Base-by-base conservation (phyloP, 495 filamentous ascomycete genomes). In the Penicillium paradoxum region DNA sequence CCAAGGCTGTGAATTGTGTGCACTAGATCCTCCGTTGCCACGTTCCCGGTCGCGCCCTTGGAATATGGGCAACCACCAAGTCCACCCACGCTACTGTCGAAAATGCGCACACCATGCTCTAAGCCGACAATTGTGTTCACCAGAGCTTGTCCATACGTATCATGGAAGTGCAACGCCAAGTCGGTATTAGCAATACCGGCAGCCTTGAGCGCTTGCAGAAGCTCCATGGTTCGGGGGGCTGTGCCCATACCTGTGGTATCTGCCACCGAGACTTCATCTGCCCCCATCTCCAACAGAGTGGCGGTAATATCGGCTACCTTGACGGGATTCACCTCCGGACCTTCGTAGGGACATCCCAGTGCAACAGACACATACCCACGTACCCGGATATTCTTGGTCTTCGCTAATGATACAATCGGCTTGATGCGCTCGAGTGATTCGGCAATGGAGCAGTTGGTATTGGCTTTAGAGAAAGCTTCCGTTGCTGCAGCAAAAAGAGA, bases 191-290 rank as follows among this genome's bases (percentile, higher is more conserved):
- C 76, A 41, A 97, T 84, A 0, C 91, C 89, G 4, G 90, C 88
- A 4, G 83, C 82, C 19, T 77, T 75, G 62, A 96, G 75, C 17
- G 88, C 82, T 48, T 77, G 73, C 51, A 95, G 69, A 36, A 95
- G 76, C 61, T 84, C 80, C 59, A 80, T 75, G 0, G 88, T 93
- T 19, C 86, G 77, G 1, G 90, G 89, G 18, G 86, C 89, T 0
- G 93, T 97, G 6, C 95, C 93, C 88, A 96, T 96, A 7, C 93
- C 93, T 1, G 93, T 97, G 0, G 93, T 98, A 61, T 98, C 93
- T 0, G 90, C 93, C 4, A 98, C 82, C 7, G 87, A 87, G 36
- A 98, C 91, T 71, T 97, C 90, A 61, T 97, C 91, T 3, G 88
- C 92, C 17, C 93, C 93, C 89, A 96, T 96, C 63, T 96, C 90